Evolutionary conservation across 2,329 filamentous ascomycete species (phyloP).

Genomic region (Bipolaris zeicola): DNA sequence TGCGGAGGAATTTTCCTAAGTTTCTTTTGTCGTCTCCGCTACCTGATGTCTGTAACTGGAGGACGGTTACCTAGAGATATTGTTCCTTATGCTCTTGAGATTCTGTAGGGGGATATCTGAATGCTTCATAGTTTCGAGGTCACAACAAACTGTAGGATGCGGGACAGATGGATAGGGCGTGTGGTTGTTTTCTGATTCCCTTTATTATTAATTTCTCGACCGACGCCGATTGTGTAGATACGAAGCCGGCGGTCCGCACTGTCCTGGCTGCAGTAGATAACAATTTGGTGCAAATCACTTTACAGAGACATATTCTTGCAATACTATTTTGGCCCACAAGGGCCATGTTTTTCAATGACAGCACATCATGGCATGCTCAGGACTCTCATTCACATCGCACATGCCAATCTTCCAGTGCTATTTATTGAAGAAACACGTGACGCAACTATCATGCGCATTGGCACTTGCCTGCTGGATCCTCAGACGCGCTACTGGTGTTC

Average conservation of each 20-base stretch:
- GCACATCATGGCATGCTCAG: too few relatives aligned
- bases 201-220: slow-evolving; percentile 20
- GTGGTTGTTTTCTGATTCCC: slow-evolving; percentile 27
- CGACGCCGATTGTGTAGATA: slow-evolving; percentile 10
- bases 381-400: neutral
- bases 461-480: slow-evolving; percentile 3
- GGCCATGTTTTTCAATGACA: neutral
- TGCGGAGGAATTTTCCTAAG: slow-evolving; percentile 9
- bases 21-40: slow-evolving; percentile 21
- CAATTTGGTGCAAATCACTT: slow-evolving; percentile 6
- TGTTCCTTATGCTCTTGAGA: neutral
- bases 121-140: neutral
- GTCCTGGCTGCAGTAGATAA: slow-evolving; percentile 13
- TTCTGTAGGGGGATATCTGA: neutral
- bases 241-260: slow-evolving; percentile 9
- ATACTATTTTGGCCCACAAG: neutral
- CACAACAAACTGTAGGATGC: neutral
- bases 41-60: slow-evolving; percentile 15
- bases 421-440: slow-evolving; percentile 7
- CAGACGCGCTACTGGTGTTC: slow-evolving; percentile 9
- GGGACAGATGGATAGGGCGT: slow-evolving; percentile 1
- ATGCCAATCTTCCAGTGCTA: neutral
- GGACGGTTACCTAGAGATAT: neutral
- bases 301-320: slow-evolving; percentile 1
- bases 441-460: slow-evolving; percentile 10